Percentiles rank a stretch among this genome's conserved stretches.
Evolutionary conservation across 805 yeast genomes (phyloP).

Genomic region (Candida namnaoensis): DNA sequence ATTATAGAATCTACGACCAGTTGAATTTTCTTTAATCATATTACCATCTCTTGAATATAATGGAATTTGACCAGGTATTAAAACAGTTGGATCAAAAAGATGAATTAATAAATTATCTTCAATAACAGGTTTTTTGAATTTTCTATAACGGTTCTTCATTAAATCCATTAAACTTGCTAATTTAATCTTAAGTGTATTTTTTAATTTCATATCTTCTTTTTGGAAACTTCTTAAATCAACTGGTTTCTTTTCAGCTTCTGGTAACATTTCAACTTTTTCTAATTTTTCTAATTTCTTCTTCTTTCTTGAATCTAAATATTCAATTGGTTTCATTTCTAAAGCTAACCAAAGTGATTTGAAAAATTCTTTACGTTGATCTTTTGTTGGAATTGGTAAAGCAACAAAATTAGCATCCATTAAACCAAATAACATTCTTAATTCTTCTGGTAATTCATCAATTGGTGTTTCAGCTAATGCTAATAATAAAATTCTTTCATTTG

Average conservation of each 20-base stretch:
- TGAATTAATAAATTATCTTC: slow-evolving; percentile 71
- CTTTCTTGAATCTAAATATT: slow-evolving; percentile 53
- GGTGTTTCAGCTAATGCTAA: slow-evolving; percentile 61
- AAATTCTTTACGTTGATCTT: slow-evolving; percentile 41
- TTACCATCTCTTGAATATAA: slow-evolving; percentile 48
- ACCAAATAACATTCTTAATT: slow-evolving; percentile 50
- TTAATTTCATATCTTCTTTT: slow-evolving; percentile 70
- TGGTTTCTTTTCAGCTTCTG: slow-evolving; percentile 23
- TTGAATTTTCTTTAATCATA: slow-evolving; percentile 72
- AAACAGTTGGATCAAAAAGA: slow-evolving; percentile 56
- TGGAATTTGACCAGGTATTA: slow-evolving; percentile 17
- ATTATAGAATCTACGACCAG: slow-evolving; percentile 68
- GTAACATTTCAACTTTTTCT: slow-evolving; percentile 29
- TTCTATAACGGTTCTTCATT: slow-evolving; percentile 76
- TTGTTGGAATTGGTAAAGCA: slow-evolving; percentile 31
- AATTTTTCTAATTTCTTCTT: slow-evolving; percentile 23
- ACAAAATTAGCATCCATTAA: slow-evolving; percentile 40
- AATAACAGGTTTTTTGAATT: slow-evolving; percentile 84
- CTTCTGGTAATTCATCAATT: slow-evolving; percentile 31
- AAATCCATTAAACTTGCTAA: slow-evolving; percentile 84
- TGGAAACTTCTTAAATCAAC: slow-evolving; percentile 35
- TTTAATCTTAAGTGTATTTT: slow-evolving; percentile 78
- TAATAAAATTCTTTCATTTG: slow-evolving; percentile 66
- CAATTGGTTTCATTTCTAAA: slow-evolving; percentile 57
- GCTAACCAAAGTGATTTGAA: slow-evolving; percentile 48